Base-by-base conservation (phyloP, 768 basidiomycete species). In the Rhizopogon vulgaris region DNA sequence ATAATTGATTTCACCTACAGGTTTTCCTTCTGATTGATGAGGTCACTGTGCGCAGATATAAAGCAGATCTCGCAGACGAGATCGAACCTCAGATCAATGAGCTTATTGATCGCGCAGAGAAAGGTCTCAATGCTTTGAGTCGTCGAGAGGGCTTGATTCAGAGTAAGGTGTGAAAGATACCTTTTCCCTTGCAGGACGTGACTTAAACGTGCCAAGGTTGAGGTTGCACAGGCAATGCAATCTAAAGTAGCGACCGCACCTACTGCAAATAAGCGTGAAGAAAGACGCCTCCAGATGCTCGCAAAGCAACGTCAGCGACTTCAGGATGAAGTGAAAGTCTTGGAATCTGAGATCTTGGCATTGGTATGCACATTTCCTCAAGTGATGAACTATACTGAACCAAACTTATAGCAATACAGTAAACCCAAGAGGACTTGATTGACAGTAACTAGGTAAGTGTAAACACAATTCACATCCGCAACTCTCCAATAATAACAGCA, bases 81-180 rank as follows among this genome's bases (percentile, higher is more conserved):
- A 81, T 92, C 9, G 89, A 91, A 54, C 90, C 90, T 15, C 81
- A 85, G 28, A 84, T 92, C 17, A 79, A 75, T 41, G 87, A 91
- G 56, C 79, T 92, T 14, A 77, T 90, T 17, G 75, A 80, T 51
- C 78, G 80, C 22, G 83, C 87, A 0, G 84, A 89, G 60, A 81
- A 80, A 59, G 87, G 87, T 1, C 66, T 90, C 32, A 74, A 77
- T 27, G 62, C 71, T 8, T 66, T 91, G 49, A 70, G 76, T 56
- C 85, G 84, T 71, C 81, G 80, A 61, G 84, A 86, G 56, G 74
- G 69, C 42, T 61, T 75, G 42, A 67, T 89, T 38, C 78, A 84
- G 61, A 73, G 77, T 18, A 89, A 89, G 75, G 89, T 87, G 34
- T 8, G 66, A 1, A 54, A 34, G 9, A 22, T 28, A 11, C 49